These are phyloP conservation scores for Mortierella sp. DNA, from an alignment of 371 early-diverging fungal genomes.

Conservation along the genomic window DNA sequence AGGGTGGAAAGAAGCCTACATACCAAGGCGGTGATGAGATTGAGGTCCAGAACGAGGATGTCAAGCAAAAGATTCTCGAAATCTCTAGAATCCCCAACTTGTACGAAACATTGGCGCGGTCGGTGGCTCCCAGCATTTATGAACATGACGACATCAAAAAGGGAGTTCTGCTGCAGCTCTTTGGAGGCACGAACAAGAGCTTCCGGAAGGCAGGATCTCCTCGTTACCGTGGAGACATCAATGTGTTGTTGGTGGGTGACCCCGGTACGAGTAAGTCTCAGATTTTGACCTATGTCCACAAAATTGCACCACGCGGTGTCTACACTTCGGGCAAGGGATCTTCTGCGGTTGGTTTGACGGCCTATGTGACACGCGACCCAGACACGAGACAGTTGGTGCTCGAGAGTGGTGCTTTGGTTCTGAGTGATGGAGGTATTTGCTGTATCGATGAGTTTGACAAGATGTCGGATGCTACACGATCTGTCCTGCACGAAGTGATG, in stretches of 20 bases:
- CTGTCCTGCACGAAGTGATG: constrained; percentile 99
- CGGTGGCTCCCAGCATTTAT: constrained; percentile 96
- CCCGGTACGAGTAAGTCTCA: constrained; percentile 99
- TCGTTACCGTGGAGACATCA: constrained; percentile 93
- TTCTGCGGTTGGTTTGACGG: constrained; percentile 99
- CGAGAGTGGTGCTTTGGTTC: constrained; percentile 99
- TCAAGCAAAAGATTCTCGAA: constrained; percentile 71
- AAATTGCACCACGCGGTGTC: constrained; percentile 97
- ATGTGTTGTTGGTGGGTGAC: constrained; percentile 98
- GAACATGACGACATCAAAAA: constrained; percentile 99
- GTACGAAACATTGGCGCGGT: constrained; percentile 84
- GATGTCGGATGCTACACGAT: constrained; percentile 97
- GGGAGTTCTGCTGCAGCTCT: constrained; percentile 96
- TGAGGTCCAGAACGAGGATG: constrained; percentile 63
- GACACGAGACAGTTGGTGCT: constrained; percentile 97
- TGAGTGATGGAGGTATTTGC: constrained; percentile 99
- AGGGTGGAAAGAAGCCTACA: constrained; percentile 28
- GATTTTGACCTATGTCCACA: constrained; percentile 94
- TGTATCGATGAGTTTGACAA: constrained; percentile 99
- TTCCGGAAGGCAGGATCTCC: constrained; percentile 80
- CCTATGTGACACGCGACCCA: constrained; percentile 98
- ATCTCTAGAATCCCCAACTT: constrained; percentile 73
- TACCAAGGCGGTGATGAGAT: constrained; percentile 78
- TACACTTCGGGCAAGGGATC: constrained; percentile 99
- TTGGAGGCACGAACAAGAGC: constrained; percentile 95